phyloP scores from a whole-genome alignment of 2,329 filamentous ascomycete species.

The Hymenoscyphus scutula region DNA sequence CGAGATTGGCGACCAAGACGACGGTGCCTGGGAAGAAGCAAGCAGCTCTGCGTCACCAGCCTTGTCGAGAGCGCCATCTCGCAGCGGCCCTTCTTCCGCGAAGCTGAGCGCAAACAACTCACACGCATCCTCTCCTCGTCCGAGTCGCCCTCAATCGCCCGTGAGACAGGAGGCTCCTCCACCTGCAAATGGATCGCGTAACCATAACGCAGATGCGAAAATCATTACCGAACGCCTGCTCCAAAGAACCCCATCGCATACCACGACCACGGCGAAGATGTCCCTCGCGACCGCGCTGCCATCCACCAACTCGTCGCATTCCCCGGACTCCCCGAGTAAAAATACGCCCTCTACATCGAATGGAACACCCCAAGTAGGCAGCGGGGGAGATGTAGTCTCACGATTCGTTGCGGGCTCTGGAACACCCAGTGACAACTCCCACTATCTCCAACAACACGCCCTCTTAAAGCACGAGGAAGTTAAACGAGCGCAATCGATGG shows the following conservation, averaged over 20 bases:
- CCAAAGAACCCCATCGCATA: slow-evolving; percentile 60
- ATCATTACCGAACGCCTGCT: slow-evolving; percentile 67
- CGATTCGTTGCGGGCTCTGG: slow-evolving; percentile 56
- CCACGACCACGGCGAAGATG: slow-evolving; percentile 56
- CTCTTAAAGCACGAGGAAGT: slow-evolving; percentile 24
- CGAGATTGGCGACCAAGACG: slow-evolving; percentile 54
- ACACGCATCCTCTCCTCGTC: slow-evolving; percentile 29
- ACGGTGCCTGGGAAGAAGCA: slow-evolving; percentile 67
- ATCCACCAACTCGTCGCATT: slow-evolving; percentile 34
- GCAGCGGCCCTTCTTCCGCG: slow-evolving; percentile 47
- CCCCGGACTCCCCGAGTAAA: slow-evolving; percentile 36
- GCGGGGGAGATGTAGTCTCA: slow-evolving; percentile 52
- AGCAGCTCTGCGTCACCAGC: slow-evolving; percentile 62
- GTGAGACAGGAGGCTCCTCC: slow-evolving; percentile 8
- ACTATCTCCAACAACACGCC: slow-evolving; percentile 44
- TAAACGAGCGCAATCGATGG: slow-evolving; percentile 35
- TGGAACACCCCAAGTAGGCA: slow-evolving; percentile 21
- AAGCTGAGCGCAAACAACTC: slow-evolving; percentile 40
- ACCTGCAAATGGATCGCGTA: slow-evolving; percentile 37
- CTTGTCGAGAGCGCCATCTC: slow-evolving; percentile 45
- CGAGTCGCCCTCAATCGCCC: slow-evolving; percentile 22
- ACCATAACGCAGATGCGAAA: slow-evolving; percentile 55
- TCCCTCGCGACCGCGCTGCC: slow-evolving; percentile 52
- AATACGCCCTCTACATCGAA: slow-evolving; percentile 23
- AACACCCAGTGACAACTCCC: slow-evolving; percentile 49